Percentiles rank a stretch among this genome's conserved stretches.
Conservation (phyloP, 2,329 filamentous ascomycete species). For the Colletotrichum lini region DNA sequence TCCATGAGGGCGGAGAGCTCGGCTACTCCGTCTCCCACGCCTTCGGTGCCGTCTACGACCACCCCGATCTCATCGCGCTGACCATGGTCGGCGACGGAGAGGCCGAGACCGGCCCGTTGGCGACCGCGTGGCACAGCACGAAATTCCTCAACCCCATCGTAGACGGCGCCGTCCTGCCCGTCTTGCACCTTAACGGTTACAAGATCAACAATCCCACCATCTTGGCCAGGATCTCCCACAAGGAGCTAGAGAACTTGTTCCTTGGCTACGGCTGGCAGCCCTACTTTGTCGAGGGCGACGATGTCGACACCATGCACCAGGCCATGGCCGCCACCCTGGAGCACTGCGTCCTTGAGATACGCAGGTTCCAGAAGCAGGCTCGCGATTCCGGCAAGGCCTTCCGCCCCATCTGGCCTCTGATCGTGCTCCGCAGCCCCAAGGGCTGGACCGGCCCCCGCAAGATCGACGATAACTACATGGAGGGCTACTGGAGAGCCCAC, state of each 20-base stretch:
- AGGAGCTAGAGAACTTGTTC: constrained; percentile 79
- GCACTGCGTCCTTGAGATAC: constrained; percentile 79
- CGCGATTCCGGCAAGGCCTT: constrained; percentile 78
- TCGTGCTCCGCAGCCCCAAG: constrained; percentile 82
- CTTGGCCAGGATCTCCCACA: constrained; percentile 80
- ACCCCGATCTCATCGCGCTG: constrained; percentile 80
- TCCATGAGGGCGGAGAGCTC: constrained; percentile 85
- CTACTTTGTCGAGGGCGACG: constrained; percentile 84
- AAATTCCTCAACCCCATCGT: constrained; percentile 87
- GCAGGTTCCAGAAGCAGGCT: constrained; percentile 77
- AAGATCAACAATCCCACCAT: constrained; percentile 88
- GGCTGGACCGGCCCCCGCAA: constrained; percentile 85
- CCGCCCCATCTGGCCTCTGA: constrained; percentile 84
- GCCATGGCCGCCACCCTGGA: constrained; percentile 85
- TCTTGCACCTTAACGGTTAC: constrained; percentile 86
- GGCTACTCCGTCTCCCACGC: constrained; percentile 87
- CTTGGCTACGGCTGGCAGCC: constrained; percentile 83
- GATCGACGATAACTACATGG: constrained; percentile 78
- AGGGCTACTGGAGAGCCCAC: constrained; percentile 85
- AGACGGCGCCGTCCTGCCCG: constrained; percentile 82
- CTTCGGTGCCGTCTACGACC: constrained; percentile 82
- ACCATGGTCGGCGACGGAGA: constrained; percentile 88
- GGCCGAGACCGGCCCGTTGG: constrained; percentile 84
- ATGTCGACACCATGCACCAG: constrained; percentile 83
- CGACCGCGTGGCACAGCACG: constrained; percentile 85